Base-by-base conservation (phyloP, 2,329 filamentous ascomycete genomes). In the Fusarium coffeatum region DNA sequence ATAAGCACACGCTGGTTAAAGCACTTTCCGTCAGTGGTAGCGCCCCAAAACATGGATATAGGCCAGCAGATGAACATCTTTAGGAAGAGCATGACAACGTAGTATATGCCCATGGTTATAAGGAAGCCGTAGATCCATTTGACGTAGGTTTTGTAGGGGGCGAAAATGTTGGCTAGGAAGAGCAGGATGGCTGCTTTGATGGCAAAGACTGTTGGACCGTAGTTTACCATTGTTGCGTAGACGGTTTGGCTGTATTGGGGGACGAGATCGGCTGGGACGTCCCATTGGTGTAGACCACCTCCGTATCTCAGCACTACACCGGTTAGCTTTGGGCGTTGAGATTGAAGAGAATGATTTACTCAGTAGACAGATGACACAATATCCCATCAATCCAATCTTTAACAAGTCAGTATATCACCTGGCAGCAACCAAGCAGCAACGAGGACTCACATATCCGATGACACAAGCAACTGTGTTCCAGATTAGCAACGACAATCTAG, bases 121-220 rank as follows among this genome's bases (percentile, higher is more conserved):
- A 69, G 60, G 5, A 69, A 69, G 16, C 43, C 55, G 6, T 69
- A 69, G 2, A 69, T 69, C 66, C 66, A 69, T 28, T 61, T 69
- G 2, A 66, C 66, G n/a, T 69, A 69, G 5, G 55, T 56, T 10
- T 69, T 69, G 13, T 69, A 69, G 0, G 66, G 66, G 1, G 66
- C 32, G 13, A 69, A 69, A 5, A 69, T 56, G 1, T 28, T 54
- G 6, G 66, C 60, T 2, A 69, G 50, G 40, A 69, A 69, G 6
- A 69, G 55, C 0, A 69, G 60, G n/a, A 69, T 69, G 2, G 66
- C 66, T 0, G 66, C 60, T 20, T 69, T 69, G 22, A 69, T 69
- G 13, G 66, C 66, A 2, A 69, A 61, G 10, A 69, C 66, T 6
- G 66, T 69, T 20, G 66, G 66, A 0, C 66, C 66, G 3, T 69